Conservation (phyloP, 768 basidiomycete species). For the Macrolepiota fuliginosa region DNA sequence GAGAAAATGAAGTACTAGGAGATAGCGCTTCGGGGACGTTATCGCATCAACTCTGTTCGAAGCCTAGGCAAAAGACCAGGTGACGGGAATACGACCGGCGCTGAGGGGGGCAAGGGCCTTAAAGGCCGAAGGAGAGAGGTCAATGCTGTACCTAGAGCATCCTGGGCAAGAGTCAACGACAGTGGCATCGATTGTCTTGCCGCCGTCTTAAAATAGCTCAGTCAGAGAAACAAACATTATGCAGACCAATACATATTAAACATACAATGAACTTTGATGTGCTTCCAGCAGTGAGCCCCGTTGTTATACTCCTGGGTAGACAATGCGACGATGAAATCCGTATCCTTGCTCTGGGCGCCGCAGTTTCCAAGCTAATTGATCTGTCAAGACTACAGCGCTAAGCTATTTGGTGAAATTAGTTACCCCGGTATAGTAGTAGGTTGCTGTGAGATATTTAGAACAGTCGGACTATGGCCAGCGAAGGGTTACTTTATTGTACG, state of each 20-base stretch:
- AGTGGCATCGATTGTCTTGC: slow-evolving; percentile 21
- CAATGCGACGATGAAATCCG: slow-evolving; percentile 24
- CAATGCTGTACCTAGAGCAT: slow-evolving; percentile 23
- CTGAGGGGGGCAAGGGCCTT: slow-evolving; percentile 24
- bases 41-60: not conserved
- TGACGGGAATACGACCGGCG: slow-evolving; percentile 22
- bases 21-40: not conserved
- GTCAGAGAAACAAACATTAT: not conserved
- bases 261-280: slow-evolving; percentile 22
- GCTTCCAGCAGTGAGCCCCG: slow-evolving; percentile 21
- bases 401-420: not conserved
- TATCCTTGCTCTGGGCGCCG: slow-evolving; percentile 19
- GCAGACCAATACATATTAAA: not conserved
- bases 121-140: slow-evolving; percentile 27
- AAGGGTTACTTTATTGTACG: not conserved
- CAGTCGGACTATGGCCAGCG: not conserved
- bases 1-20: not conserved
- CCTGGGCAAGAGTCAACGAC: slow-evolving; percentile 29
- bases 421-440: slow-evolving; percentile 22
- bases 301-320: slow-evolving; percentile 18
- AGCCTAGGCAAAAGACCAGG: slow-evolving; percentile 21
- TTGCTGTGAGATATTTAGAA: slow-evolving; percentile 15
- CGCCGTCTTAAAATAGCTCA: slow-evolving; percentile 19
- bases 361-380: slow-evolving; percentile 22
- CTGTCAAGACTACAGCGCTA: not conserved